A percentile compares a stretch with the other conserved stretches of the same genome.
Conservation (phyloP, 2,329 filamentous ascomycete genomes). For the Colletotrichum sp. region DNA sequence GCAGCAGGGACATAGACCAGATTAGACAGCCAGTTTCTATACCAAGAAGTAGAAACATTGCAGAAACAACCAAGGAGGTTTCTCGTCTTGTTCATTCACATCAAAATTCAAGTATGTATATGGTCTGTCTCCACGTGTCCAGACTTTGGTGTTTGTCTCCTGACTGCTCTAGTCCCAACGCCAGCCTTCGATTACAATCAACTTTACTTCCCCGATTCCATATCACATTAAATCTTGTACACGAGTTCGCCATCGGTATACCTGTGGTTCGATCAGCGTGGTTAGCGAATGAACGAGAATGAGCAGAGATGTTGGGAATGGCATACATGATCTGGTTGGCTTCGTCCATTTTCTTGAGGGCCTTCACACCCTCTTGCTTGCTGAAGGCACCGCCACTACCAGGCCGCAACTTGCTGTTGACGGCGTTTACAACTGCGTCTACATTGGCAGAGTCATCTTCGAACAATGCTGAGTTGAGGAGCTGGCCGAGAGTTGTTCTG, state of each 20-base stretch:
- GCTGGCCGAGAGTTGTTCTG: slow-evolving; percentile 79
- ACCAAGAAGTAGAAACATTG: neutral
- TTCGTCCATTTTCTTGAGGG: slow-evolving; percentile 80
- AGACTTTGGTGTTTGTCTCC: neutral
- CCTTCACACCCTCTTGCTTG: slow-evolving; percentile 74
- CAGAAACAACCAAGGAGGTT: neutral
- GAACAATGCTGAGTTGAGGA: slow-evolving; percentile 85
- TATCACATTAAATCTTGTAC: slow-evolving; percentile 65
- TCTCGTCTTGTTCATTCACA: neutral
- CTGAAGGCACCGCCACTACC: slow-evolving; percentile 66
- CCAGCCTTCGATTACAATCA: neutral
- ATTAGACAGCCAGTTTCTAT: neutral
- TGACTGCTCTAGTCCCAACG: neutral
- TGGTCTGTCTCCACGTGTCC: neutral
- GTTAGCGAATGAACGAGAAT: neutral
- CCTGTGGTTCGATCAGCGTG: slow-evolving; percentile 38
- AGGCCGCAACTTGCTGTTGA: slow-evolving; percentile 73
- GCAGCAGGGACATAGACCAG: neutral
- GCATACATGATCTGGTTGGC: slow-evolving; percentile 92
- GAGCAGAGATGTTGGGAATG: neutral
- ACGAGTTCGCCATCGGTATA: slow-evolving; percentile 68
- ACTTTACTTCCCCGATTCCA: neutral
- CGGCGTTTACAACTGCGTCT: slow-evolving; percentile 74
- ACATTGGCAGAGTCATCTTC: slow-evolving; percentile 83
- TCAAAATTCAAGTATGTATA: neutral